Evolutionary conservation across 2,329 filamentous ascomycete species (phyloP).

Genomic region (Penicillium sclerotiorum): DNA sequence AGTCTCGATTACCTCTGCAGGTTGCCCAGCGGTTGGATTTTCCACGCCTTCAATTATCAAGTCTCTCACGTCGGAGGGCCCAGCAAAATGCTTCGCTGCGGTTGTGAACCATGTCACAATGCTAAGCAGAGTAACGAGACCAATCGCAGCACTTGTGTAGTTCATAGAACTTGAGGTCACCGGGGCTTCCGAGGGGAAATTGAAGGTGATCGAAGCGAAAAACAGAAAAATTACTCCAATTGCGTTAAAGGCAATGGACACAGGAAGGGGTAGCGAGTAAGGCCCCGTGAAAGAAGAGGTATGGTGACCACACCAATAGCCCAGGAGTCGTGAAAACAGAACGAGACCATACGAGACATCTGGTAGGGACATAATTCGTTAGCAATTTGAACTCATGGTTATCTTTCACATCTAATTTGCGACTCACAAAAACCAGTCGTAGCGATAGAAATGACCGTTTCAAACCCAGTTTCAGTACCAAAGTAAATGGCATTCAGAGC

Average conservation of each 20-base stretch:
- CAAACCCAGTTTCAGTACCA: conserved; percentile 13
- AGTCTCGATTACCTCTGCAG: background rate
- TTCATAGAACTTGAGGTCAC: conserved; percentile 12
- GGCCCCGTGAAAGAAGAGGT: conserved; percentile 2
- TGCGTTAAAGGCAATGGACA: conserved; percentile 7
- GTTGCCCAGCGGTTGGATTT: background rate
- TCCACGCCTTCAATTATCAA: background rate
- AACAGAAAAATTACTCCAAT: conserved; percentile 9
- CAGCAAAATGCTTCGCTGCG: conserved; percentile 6
- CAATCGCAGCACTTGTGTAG: conserved; percentile 13
- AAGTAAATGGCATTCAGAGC: conserved; percentile 15
- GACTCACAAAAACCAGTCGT: conserved; percentile 13
- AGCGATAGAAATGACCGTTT: conserved; percentile 12
- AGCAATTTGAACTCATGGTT: background rate
- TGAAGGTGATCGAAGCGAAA: conserved; percentile 13
- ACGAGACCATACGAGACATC: conserved; percentile 14
- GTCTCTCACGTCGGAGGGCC: conserved; percentile 8
- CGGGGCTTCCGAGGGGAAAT: conserved; percentile 11
- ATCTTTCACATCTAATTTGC: background rate
- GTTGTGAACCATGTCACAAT: conserved; percentile 12
- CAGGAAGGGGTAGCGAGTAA: conserved; percentile 5
- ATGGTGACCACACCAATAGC: conserved; percentile 7
- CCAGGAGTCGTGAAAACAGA: conserved; percentile 10
- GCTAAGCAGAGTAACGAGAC: conserved; percentile 6
- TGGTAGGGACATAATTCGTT: background rate